phyloP scores from a whole-genome alignment of 2,329 filamentous ascomycete species.

The Onygenales sp. region DNA sequence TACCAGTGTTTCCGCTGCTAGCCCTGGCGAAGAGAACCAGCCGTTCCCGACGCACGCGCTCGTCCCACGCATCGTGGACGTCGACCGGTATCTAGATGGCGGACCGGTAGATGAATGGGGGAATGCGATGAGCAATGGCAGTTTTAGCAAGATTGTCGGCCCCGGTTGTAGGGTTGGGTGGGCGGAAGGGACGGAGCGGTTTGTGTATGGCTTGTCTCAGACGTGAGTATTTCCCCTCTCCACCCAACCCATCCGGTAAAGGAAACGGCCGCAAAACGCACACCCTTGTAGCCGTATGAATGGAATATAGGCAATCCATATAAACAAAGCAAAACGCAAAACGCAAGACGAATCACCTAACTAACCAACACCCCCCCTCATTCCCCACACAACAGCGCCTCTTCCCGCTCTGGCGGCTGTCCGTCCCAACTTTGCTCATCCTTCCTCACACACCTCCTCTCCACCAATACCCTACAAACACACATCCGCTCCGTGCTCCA shows the following conservation, averaged over 20 bases:
- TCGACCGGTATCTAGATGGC: constrained; percentile 60
- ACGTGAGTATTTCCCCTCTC: constrained; percentile 35
- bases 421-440: constrained; percentile 52
- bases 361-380: constrained; percentile 6
- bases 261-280: no score
- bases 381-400: constrained; percentile 35
- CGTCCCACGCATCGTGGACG: constrained; percentile 66
- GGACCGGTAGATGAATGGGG: constrained; percentile 58
- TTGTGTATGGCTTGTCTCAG: constrained; percentile 52
- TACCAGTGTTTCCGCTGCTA: no score
- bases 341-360: constrained; percentile 2
- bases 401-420: constrained; percentile 49
- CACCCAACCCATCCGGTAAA: not conserved
- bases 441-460: constrained; percentile 46
- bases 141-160: constrained; percentile 78
- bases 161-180: constrained; percentile 83
- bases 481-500: constrained; percentile 46
- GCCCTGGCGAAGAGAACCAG: no score
- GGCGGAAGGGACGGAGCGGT: constrained; percentile 61
- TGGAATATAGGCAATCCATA: no score
- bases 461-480: constrained; percentile 41
- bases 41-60: constrained; percentile 7
- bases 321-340: no score
- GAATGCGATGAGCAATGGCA: constrained; percentile 75
- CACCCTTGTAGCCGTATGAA: no score